Conservation (phyloP, 169 alveolate species). For the Plasmodium knowlesi region DNA sequence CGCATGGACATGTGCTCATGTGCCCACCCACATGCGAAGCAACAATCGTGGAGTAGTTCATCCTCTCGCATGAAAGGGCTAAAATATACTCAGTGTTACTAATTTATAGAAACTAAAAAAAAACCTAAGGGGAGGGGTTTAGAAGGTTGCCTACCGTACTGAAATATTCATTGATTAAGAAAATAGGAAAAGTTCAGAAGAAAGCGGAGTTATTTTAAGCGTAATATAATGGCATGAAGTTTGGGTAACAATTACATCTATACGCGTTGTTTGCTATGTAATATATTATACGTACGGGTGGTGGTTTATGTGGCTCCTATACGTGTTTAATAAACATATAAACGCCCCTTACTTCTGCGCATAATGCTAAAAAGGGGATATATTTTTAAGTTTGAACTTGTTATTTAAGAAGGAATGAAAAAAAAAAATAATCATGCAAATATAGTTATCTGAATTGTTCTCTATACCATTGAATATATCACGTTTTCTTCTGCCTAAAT, state of each 20-base stretch:
- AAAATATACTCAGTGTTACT: not conserved
- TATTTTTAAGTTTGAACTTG: not conserved
- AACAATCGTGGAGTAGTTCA: not conserved
- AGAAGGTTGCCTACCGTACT: not conserved
- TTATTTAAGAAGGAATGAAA: not conserved
- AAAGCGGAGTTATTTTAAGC: not conserved
- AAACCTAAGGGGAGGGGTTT: not conserved
- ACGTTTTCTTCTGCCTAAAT: not conserved
- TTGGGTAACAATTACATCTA: not conserved
- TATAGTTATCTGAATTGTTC: not conserved
- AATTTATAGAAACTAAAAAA: slow-evolving; percentile 1
- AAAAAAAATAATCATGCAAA: not conserved
- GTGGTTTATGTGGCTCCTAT: not conserved
- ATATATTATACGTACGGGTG: not conserved
- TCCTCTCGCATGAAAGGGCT: slow-evolving; percentile 10
- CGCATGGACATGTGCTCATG: not conserved
- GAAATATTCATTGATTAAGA: not conserved
- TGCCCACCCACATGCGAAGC: slow-evolving; percentile 1
- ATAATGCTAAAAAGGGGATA: not conserved
- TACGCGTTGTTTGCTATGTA: not conserved
- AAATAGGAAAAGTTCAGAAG: not conserved
- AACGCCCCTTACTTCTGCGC: not conserved
- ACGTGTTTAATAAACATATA: not conserved
- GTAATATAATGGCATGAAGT: not conserved
- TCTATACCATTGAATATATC: not conserved